Conservation (phyloP, 2,329 filamentous ascomycete species). For the Aspergillus sp. region DNA sequence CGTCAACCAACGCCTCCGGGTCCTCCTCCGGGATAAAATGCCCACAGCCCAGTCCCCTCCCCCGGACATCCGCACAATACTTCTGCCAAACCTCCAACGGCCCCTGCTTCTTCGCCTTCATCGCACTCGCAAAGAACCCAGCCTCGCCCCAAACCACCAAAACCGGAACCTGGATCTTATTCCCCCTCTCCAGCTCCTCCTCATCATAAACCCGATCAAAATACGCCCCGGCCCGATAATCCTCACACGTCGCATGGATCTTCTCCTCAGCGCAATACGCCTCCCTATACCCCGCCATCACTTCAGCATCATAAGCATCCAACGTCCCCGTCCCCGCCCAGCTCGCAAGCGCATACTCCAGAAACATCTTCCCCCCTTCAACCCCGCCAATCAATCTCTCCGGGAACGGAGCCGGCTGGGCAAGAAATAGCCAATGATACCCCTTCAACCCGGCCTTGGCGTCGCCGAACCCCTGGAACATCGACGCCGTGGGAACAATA, state of each 20-base stretch:
- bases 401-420: not conserved
- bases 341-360: not conserved
- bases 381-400: not conserved
- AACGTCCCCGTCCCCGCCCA: not conserved
- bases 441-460: not conserved
- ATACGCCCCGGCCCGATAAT: not conserved
- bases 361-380: not conserved
- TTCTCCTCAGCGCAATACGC: not conserved
- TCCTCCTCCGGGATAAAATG: constrained; percentile 6
- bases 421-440: constrained; percentile 3
- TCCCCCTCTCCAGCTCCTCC: not conserved
- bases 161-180: not conserved
- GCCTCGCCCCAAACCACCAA: not conserved
- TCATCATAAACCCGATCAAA: constrained; percentile 2
- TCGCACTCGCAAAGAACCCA: not conserved
- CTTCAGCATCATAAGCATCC: not conserved
- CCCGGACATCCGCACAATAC: not conserved
- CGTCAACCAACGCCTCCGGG: not conserved
- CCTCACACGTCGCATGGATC: constrained; percentile 2
- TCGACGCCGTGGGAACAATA: not conserved
- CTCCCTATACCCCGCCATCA: not conserved
- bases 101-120: not conserved
- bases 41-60: not conserved
- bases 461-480: not conserved
- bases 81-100: not conserved